Conservation (phyloP, 1,284 basidiomycete species). For the Malassezia pachydermatis region DNA sequence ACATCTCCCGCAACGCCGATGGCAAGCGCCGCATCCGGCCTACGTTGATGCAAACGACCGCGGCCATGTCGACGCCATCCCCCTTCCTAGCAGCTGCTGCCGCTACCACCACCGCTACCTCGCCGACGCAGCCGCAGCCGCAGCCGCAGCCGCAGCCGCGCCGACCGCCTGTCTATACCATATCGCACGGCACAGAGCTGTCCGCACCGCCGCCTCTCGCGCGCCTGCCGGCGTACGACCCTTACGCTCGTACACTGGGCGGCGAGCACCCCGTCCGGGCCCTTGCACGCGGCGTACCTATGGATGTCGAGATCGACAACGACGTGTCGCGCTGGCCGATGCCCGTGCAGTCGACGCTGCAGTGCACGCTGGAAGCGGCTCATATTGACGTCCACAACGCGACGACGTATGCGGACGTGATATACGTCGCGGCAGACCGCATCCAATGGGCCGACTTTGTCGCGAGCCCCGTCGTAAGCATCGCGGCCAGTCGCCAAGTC, state of each 20-base stretch:
- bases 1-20: constrained; percentile 48
- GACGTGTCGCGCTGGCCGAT: background rate
- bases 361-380: constrained; percentile 50
- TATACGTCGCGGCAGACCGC: background rate
- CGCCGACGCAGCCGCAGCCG: too few relatives aligned
- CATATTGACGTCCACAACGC: constrained; percentile 74
- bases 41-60: constrained; percentile 52
- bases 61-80: too few relatives aligned
- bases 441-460: constrained; percentile 71
- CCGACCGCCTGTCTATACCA: too few relatives aligned
- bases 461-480: constrained; percentile 58
- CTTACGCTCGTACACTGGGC: background rate
- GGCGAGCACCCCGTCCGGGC: too few relatives aligned
- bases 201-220: too few relatives aligned
- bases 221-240: too few relatives aligned
- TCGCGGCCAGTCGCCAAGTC: constrained; percentile 60
- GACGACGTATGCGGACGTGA: constrained; percentile 51
- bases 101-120: too few relatives aligned
- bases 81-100: too few relatives aligned
- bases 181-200: too few relatives aligned
- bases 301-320: background rate
- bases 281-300: too few relatives aligned
- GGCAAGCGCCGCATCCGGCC: constrained; percentile 62
- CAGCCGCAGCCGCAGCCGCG: too few relatives aligned
- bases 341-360: background rate